Evolutionary conservation across 306 rosid genomes (phyloP).

Genomic region (Medicago lupulina): DNA sequence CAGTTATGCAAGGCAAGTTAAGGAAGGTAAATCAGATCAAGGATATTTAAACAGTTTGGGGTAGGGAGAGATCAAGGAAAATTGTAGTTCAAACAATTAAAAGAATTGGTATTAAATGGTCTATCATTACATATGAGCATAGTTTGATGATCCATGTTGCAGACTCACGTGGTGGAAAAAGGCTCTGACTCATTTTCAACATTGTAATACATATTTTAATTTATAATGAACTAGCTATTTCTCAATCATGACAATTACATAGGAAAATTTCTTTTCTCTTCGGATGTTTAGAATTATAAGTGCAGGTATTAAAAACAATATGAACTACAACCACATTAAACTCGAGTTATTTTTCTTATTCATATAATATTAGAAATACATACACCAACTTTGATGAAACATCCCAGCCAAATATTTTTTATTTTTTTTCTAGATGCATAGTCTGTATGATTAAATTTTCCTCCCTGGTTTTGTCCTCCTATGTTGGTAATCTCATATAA

Average conservation of each 20-base stretch:
- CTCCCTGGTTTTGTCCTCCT: not conserved
- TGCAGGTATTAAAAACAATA: not conserved
- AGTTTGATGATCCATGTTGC: slow-evolving; percentile 1
- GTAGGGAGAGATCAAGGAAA: not conserved
- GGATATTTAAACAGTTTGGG: not conserved
- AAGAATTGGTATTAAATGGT: not conserved
- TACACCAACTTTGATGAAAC: slow-evolving; percentile 2
- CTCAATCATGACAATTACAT: slow-evolving; percentile 11
- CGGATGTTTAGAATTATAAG: slow-evolving; percentile 8
- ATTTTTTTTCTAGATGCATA: not conserved
- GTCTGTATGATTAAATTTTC: not conserved
- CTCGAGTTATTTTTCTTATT: not conserved
- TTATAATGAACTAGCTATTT: not conserved
- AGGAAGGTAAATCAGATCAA: not conserved
- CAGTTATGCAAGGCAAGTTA: not conserved
- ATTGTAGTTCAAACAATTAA: not conserved
- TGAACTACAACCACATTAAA: slow-evolving; percentile 16
- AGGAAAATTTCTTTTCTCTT: not conserved
- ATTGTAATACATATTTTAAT: not conserved
- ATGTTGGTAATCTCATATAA: not conserved
- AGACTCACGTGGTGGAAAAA: not conserved
- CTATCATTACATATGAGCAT: not conserved
- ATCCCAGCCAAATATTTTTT: not conserved
- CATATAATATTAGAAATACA: not conserved
- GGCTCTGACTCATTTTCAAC: slow-evolving; percentile 1